phyloP scores from a whole-genome alignment of 495 filamentous ascomycete genomes.

The Neurospora terricola region DNA sequence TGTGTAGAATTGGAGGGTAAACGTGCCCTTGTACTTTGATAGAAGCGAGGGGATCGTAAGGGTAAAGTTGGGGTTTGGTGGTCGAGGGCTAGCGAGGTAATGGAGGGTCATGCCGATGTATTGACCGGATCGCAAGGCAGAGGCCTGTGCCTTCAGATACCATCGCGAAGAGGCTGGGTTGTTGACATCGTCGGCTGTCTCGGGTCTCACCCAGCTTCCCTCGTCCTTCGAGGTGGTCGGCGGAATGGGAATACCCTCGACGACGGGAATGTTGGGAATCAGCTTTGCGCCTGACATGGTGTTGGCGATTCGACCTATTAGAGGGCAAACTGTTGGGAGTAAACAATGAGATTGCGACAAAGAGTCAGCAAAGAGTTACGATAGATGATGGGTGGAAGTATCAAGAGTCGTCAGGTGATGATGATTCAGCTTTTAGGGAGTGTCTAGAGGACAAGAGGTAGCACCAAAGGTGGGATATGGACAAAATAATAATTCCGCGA shows the following conservation, averaged over 20 bases:
- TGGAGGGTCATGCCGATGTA: conserved; percentile 71
- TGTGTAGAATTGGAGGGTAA: conserved; percentile 73
- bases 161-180: conserved; percentile 43
- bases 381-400: not conserved
- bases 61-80: conserved; percentile 57
- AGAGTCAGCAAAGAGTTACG: not conserved
- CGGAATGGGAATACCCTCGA: conserved; percentile 29
- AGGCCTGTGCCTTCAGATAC: conserved; percentile 62
- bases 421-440: not conserved
- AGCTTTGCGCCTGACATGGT: not conserved
- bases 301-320: not conserved
- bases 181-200: conserved; percentile 29
- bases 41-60: conserved; percentile 52
- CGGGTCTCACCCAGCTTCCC: conserved; percentile 10
- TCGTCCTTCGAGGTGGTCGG: conserved; percentile 7
- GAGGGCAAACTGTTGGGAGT: not conserved
- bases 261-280: conserved; percentile 20
- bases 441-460: not conserved
- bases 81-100: conserved; percentile 53
- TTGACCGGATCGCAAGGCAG: conserved; percentile 71
- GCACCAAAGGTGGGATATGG: not conserved
- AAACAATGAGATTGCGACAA: not conserved
- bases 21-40: conserved; percentile 39
- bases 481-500: not conserved
- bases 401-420: not conserved